Percentiles rank a stretch among this genome's conserved stretches.
Evolutionary conservation across 1,284 basidiomycete species (phyloP).

Genomic region (Laetiporus sulphureus): DNA sequence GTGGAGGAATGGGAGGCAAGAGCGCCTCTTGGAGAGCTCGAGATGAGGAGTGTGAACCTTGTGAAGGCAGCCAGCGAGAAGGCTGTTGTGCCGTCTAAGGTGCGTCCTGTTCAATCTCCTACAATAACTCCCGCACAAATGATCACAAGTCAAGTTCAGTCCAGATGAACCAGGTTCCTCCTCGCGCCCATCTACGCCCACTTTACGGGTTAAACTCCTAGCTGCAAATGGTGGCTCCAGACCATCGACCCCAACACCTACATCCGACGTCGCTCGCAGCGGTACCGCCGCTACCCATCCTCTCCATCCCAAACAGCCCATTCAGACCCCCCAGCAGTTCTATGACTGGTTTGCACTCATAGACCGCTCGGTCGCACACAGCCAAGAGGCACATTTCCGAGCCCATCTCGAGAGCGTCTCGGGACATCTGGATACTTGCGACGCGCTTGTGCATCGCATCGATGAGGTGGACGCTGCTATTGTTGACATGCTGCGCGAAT

Average conservation of each 20-base stretch:
- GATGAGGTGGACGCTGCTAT: conserved; percentile 69
- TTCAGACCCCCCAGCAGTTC: conserved; percentile 87
- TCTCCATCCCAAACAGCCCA: conserved; percentile 63
- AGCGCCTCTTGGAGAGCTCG: conserved; percentile 67
- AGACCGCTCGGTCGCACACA: conserved; percentile 82
- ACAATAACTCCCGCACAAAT: conserved; percentile 5
- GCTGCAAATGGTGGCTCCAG: conserved; percentile 27
- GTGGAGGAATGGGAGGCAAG: conserved; percentile 88
- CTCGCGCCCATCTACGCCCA: conserved; percentile 38
- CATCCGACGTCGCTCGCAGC: conserved; percentile 21
- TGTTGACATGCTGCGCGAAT: conserved; percentile 75
- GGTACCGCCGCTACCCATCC: conserved; percentile 35
- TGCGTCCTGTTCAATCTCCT: conserved; percentile 27
- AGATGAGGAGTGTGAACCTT: conserved; percentile 57
- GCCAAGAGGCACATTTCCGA: conserved; percentile 86
- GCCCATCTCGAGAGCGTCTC: conserved; percentile 73
- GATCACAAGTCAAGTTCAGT: conserved; percentile 28
- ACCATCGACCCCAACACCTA: conserved; percentile 28
- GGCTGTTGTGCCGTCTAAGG: conserved; percentile 65
- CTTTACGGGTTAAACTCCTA: conserved; percentile 27
- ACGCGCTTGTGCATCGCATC: conserved; percentile 61
- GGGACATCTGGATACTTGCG: conserved; percentile 71
- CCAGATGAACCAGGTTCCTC: conserved; percentile 31
- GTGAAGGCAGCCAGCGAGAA: conserved; percentile 62
- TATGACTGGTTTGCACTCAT: conserved; percentile 91